phyloP scores from a whole-genome alignment of 805 yeast species.

The Wickerhamiella vanderwaltii region DNA sequence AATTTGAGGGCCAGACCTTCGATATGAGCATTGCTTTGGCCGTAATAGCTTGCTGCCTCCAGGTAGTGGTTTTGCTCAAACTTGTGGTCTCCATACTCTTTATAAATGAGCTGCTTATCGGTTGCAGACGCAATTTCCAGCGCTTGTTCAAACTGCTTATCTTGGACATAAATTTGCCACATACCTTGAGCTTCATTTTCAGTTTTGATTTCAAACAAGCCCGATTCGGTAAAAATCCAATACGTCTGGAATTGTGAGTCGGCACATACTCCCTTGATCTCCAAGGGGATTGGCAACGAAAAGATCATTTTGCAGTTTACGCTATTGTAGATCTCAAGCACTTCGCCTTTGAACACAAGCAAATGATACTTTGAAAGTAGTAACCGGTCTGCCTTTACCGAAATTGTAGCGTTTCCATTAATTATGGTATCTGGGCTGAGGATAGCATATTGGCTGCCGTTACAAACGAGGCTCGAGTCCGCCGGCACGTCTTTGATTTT shows the following conservation, averaged over 20 bases:
- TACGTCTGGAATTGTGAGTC: conserved; percentile 46
- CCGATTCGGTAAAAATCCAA: conserved; percentile 58
- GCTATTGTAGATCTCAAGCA: conserved; percentile 28
- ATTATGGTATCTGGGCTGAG: not conserved
- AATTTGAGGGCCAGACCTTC: conserved; percentile 54
- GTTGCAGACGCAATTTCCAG: conserved; percentile 31
- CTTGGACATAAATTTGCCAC: conserved; percentile 53
- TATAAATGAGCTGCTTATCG: conserved; percentile 37
- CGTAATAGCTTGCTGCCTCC: conserved; percentile 43
- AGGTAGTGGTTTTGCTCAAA: conserved; percentile 25
- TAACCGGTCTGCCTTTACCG: conserved; percentile 17
- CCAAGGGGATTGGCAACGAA: conserved; percentile 28
- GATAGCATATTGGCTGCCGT: not conserved
- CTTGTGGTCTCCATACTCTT: conserved; percentile 42
- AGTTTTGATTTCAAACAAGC: conserved; percentile 55
- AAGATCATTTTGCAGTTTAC: conserved; percentile 34
- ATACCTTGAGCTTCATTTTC: conserved; percentile 59
- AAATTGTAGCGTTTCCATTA: not conserved
- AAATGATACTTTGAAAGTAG: conserved; percentile 45
- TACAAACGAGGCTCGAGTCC: not conserved
- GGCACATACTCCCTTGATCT: conserved; percentile 35
- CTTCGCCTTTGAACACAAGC: conserved; percentile 31
- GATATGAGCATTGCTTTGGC: conserved; percentile 51
- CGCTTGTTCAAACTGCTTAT: conserved; percentile 53
- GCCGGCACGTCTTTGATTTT: not conserved